Evolutionary conservation across 208 protist species (phyloP), one percentile per base, ranked within the genome.

Genomic region (Leishmania tropica): DNA sequence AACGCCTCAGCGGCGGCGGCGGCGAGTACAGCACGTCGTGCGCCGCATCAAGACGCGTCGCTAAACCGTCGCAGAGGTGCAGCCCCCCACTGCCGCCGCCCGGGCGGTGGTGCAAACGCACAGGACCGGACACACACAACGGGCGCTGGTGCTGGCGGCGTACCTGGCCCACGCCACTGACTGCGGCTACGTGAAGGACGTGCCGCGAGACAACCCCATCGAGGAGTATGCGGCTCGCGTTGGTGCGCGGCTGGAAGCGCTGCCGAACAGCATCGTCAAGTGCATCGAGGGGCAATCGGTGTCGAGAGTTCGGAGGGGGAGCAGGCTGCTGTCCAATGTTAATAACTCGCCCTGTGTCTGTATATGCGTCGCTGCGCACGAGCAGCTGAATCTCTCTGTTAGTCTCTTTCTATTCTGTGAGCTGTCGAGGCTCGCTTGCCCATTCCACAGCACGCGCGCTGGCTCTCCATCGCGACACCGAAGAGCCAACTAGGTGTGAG

Each of bases 241-340:
- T 8, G 79, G 83, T 28, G 71, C 75, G 53, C 72, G 77, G 37
- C 81, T 91, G 47, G 88, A 91, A 47, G 88, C 89, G 48, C 79
- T 91, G 64, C 83, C 83, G 42, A 62, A 76, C 47, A 85, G 81
- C 56, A 84, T 89, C 40, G 85, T 88, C n/a, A 78, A 81, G 45
- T 88, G 86, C 51, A 79, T 87, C 7, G 88, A 91, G 35, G 81
- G 81, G 0, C 78, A 67, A 37, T 78, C 76, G 15, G 77, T 80
- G 76, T 77, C n/a, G 65, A 60, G 35, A 76, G 68, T 17, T 51
- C 72, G 40, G 45, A 60, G 51, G 31, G 8, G 51, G 72, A 24
- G 48, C n/a, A 60, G 48, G 72, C 21, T 40, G 35, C 51, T 60
- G 48, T 1, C 48, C 45, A 31, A 47, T 37, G 48, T 35, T 31